Evolutionary conservation across 352 stramenopile species (phyloP).

Genomic region (Discostella stelligera): DNA sequence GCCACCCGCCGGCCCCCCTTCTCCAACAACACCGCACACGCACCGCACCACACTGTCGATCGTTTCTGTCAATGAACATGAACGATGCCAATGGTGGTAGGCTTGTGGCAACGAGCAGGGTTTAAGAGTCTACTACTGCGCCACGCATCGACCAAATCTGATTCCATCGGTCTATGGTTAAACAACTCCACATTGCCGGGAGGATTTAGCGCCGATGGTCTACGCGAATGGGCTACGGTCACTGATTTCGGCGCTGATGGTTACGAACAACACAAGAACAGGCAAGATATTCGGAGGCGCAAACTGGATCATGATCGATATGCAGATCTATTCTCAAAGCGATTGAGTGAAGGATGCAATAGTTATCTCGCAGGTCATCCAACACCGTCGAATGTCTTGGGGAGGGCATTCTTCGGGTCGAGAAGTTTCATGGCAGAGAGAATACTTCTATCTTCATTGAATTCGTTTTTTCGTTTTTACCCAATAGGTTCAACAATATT

Average conservation of each 20-base stretch:
- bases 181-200: constrained; percentile 28
- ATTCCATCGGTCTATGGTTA: not conserved
- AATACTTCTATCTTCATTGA: constrained; percentile 30
- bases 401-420: constrained; percentile 49
- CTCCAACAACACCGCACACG: too few relatives aligned
- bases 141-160: not conserved
- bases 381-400: constrained; percentile 34
- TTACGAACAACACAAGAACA: constrained; percentile 9
- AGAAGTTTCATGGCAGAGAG: constrained; percentile 34
- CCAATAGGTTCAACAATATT: constrained; percentile 13
- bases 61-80: too few relatives aligned
- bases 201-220: constrained; percentile 33
- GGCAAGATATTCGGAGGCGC: constrained; percentile 24
- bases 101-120: not conserved
- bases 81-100: too few relatives aligned
- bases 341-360: constrained; percentile 33
- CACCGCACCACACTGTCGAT: too few relatives aligned
- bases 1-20: too few relatives aligned
- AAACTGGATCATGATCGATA: constrained; percentile 34
- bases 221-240: constrained; percentile 27
- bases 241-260: constrained; percentile 35
- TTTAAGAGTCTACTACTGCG: not conserved
- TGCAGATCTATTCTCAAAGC: constrained; percentile 45
- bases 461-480: constrained; percentile 22
- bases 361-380: constrained; percentile 22